phyloP scores from a whole-genome alignment of 768 basidiomycete species.

The Russula foetens region DNA sequence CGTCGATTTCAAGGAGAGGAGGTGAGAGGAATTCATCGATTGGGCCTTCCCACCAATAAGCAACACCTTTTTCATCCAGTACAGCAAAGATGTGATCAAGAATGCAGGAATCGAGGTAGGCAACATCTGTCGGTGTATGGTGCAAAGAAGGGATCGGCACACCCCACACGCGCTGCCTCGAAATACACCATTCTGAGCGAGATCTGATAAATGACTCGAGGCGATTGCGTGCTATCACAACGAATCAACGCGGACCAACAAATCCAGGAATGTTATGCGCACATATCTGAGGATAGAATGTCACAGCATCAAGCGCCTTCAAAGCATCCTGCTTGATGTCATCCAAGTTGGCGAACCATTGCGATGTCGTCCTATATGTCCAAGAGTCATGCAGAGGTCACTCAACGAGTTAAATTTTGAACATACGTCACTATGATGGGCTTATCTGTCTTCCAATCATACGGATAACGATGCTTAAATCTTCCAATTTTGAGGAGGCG shows the following conservation, averaged over 20 bases:
- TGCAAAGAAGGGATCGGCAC: conserved; percentile 90
- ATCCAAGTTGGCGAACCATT: conserved; percentile 95
- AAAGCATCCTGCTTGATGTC: conserved; percentile 73
- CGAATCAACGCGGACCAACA: background rate
- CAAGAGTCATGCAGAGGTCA: background rate
- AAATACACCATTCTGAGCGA: conserved; percentile 98
- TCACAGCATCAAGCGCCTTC: conserved; percentile 54
- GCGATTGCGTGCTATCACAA: conserved; percentile 67
- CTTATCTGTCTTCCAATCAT: conserved; percentile 93
- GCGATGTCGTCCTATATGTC: conserved; percentile 71
- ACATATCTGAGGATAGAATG: conserved; percentile 76
- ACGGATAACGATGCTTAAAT: conserved; percentile 85
- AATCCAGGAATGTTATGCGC: conserved; percentile 20
- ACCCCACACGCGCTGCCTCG: conserved; percentile 95
- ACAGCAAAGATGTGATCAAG: conserved; percentile 70
- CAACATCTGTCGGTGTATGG: conserved; percentile 49
- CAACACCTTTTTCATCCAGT: conserved; percentile 63
- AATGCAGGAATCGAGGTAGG: conserved; percentile 55
- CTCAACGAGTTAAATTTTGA: background rate
- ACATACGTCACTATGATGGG: conserved; percentile 85
- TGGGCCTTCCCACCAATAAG: conserved; percentile 90
- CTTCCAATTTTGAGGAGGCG: conserved; percentile 58
- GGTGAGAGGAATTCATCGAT: conserved; percentile 75
- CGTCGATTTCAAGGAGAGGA: conserved; percentile 36
- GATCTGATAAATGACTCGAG: conserved; percentile 79